These are phyloP conservation scores for Arabidopsis arenosa DNA, from an alignment of 345 rosid genomes.

Conservation along the genomic window DNA sequence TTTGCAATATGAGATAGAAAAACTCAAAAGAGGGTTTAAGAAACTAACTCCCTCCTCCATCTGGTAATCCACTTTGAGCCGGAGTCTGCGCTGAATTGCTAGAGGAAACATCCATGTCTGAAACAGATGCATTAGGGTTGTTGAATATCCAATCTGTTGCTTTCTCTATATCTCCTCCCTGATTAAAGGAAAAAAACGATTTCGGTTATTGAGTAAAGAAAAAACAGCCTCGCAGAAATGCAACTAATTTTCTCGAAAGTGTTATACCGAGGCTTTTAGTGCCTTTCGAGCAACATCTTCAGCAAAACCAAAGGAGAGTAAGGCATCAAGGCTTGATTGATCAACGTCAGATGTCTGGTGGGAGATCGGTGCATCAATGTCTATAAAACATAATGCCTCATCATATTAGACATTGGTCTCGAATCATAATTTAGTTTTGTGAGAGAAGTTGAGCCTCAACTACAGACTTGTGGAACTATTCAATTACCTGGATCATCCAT, in stretches of 20 bases:
- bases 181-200: background rate
- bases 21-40: slow-evolving; percentile 4
- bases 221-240: background rate
- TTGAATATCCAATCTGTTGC: slow-evolving; percentile 99
- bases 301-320: slow-evolving; percentile 88
- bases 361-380: slow-evolving; percentile 77
- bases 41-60: slow-evolving; percentile 95
- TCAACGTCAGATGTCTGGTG: slow-evolving; percentile 54
- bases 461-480: background rate
- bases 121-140: slow-evolving; percentile 75
- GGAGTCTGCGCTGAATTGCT: slow-evolving; percentile 49
- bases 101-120: slow-evolving; percentile 80
- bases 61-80: slow-evolving; percentile 59
- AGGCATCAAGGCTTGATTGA: slow-evolving; percentile 74
- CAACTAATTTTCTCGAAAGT: slow-evolving; percentile 8
- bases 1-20: slow-evolving; percentile 13
- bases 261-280: slow-evolving; percentile 74
- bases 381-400: slow-evolving; percentile 49
- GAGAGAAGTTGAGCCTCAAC: slow-evolving; percentile 15
- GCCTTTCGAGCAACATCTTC: slow-evolving; percentile 88
- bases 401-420: slow-evolving; percentile 10
- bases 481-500: slow-evolving; percentile 91
- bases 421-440: background rate
- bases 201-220: background rate
- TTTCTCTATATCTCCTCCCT: slow-evolving; percentile 94